A percentile compares a stretch with the other conserved stretches of the same genome.
Conservation (phyloP, 768 basidiomycete species). For the Rhodotorula babjevae region DNA sequence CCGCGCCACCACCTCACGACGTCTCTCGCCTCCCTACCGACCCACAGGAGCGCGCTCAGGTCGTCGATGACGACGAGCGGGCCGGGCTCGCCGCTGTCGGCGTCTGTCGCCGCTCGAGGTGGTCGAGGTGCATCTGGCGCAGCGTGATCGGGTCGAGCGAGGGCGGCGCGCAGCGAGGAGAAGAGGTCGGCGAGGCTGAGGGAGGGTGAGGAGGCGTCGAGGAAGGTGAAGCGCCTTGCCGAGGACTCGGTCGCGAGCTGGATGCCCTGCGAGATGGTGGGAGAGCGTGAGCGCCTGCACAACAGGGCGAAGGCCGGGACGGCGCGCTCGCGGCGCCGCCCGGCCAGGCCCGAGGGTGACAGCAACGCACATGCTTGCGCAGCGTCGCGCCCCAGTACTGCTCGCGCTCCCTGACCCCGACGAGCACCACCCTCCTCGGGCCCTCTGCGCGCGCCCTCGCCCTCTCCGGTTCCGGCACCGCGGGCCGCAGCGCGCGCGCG, state of each 20-base stretch:
- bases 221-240: neutral
- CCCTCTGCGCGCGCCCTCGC: neutral
- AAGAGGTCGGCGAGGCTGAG: neutral
- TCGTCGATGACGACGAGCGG: slow-evolving; percentile 25
- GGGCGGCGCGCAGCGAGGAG: neutral
- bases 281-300: no score
- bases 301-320: no score
- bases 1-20: slow-evolving; percentile 10
- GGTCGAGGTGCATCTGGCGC: neutral
- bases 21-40: slow-evolving; percentile 1
- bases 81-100: neutral
- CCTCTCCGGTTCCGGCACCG: neutral
- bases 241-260: slow-evolving; percentile 12
- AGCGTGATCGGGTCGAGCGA: neutral
- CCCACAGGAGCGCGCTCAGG: slow-evolving; percentile 25
- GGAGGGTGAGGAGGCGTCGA: slow-evolving; percentile 1
- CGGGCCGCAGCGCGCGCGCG: slow-evolving; percentile 4
- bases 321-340: no score
- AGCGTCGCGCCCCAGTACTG: slow-evolving; percentile 6
- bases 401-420: slow-evolving; percentile 22
- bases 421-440: slow-evolving; percentile 4
- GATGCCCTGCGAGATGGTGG: slow-evolving; percentile 4
- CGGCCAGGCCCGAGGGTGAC: no score
- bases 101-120: neutral
- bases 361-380: slow-evolving; percentile 14